phyloP scores from a whole-genome alignment of 805 yeast species.

The Saturnispora zaruensis region DNA sequence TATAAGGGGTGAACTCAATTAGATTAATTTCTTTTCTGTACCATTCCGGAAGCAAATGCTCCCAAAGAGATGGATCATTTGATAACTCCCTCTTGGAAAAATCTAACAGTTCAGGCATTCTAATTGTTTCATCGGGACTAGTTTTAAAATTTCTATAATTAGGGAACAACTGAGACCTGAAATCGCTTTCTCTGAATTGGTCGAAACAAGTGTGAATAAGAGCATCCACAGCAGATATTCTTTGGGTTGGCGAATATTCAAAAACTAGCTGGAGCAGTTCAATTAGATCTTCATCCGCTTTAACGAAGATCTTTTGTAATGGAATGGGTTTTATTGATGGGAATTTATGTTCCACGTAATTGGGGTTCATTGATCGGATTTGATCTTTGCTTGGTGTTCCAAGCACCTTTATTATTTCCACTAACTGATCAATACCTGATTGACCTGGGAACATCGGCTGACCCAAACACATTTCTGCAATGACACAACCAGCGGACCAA shows the following conservation, averaged over 20 bases:
- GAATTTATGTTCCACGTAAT: slow-evolving; percentile 94
- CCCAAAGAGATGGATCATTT: slow-evolving; percentile 34
- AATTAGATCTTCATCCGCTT: slow-evolving; percentile 44
- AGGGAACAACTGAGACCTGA: slow-evolving; percentile 19
- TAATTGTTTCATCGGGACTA: slow-evolving; percentile 21
- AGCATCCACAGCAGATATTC: slow-evolving; percentile 52
- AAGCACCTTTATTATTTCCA: slow-evolving; percentile 88
- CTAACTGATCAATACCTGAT: slow-evolving; percentile 93
- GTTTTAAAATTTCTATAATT: slow-evolving; percentile 35
- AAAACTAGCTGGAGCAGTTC: slow-evolving; percentile 48
- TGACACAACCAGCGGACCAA: slow-evolving; percentile 97
- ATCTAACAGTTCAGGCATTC: slow-evolving; percentile 43
- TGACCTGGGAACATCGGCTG: slow-evolving; percentile 98
- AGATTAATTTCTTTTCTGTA: slow-evolving; percentile 23
- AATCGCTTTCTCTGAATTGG: slow-evolving; percentile 34
- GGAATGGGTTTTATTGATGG: slow-evolving; percentile 80
- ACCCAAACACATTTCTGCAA: slow-evolving; percentile 92
- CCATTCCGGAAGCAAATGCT: slow-evolving; percentile 37
- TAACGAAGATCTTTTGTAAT: slow-evolving; percentile 54
- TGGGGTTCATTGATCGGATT: slow-evolving; percentile 90
- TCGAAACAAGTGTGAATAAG: slow-evolving; percentile 47
- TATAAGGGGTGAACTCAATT: slow-evolving; percentile 34
- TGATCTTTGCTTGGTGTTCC: slow-evolving; percentile 95
- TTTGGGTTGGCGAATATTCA: slow-evolving; percentile 59
- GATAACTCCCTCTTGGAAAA: slow-evolving; percentile 45